Base-by-base conservation (phyloP, 78 protist species). In the Emiliania huxleyi region DNA sequence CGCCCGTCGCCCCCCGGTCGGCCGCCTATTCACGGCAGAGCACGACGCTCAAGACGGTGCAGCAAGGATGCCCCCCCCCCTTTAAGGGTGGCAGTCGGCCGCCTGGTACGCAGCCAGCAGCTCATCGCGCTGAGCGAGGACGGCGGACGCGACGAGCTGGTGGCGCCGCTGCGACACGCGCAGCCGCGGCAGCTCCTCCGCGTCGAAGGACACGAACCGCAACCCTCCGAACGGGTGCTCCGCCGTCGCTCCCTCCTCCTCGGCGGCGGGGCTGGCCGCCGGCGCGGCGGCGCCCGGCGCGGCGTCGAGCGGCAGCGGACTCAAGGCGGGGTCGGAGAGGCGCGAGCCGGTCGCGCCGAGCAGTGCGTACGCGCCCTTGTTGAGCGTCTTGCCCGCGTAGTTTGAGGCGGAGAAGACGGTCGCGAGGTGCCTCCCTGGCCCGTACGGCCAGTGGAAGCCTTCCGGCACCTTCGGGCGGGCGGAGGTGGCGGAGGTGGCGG, bases 321-420 rank as follows among this genome's bases (percentile, higher is more conserved):
- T 48, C 55, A 18, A 62, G n/a, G 73, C 33, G 73, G 11, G 6
- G 19, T 62, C 73, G 23, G 23, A 22, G 6, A 6, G 4, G 73
- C 33, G 3, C 23, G 81, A 71, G 81, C n/a, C 81, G 42, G 42
- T 35, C 21, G 81, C 12, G 43, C n/a, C 3, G 18, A 77, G 44
- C 1, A 77, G 85, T 0, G 85, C 85, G 46, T 40, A 40, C 15
- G 94, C 88, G 44, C 94, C 94, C 18, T 79, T 18, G 91, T 92
- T 92, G 42, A 3, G 1, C 25, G 48, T 69, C 71, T 18, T n/a
- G 35, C 94, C 91, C 25, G 37, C 38, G 88, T 93, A 93, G 73
- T 93, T 69, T 52, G 49, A 26, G 40, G 94, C 94, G 43, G 92
- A 87, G 92, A 93, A 93, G 69, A 93, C 87, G 40, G 94, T 93